Percentiles rank a stretch among this genome's conserved stretches.
Evolutionary conservation across 306 rosid species (phyloP).

Genomic region (Glycine soja): DNA sequence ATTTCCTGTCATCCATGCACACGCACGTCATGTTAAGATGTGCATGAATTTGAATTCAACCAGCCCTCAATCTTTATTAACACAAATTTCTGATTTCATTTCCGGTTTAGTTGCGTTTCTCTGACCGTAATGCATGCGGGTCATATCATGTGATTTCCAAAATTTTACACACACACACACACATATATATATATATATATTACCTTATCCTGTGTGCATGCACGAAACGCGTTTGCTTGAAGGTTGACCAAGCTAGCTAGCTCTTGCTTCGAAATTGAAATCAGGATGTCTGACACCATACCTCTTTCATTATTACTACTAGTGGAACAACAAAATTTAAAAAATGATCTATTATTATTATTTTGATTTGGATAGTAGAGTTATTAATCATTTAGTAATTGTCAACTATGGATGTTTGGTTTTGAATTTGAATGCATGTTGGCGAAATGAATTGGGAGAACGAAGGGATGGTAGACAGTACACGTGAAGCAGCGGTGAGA

Average conservation of each 20-base stretch:
- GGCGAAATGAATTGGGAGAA: background rate
- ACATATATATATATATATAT: no score
- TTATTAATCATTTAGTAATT: no score
- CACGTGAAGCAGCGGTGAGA: slow-evolving; percentile 19
- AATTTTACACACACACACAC: no score
- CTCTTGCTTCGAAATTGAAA: slow-evolving; percentile 24
- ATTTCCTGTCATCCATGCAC: background rate
- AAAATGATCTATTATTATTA: no score
- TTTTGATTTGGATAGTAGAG: no score
- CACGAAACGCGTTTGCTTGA: slow-evolving; percentile 17
- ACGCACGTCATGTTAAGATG: slow-evolving; percentile 2
- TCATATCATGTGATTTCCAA: background rate
- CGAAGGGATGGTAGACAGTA: background rate
- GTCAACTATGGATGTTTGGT: background rate
- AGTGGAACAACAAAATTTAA: no score
- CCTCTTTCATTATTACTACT: background rate
- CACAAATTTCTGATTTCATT: background rate
- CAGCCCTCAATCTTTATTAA: background rate
- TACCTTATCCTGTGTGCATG: background rate
- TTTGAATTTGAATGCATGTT: background rate
- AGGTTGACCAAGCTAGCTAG: slow-evolving; percentile 20
- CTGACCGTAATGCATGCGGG: background rate
- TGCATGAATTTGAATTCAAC: background rate
- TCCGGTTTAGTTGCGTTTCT: slow-evolving; percentile 5
- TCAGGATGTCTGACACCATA: slow-evolving; percentile 40